Evolutionary conservation across 148 eudicot species (phyloP).

Genomic region (Fallopia convolvulus): DNA sequence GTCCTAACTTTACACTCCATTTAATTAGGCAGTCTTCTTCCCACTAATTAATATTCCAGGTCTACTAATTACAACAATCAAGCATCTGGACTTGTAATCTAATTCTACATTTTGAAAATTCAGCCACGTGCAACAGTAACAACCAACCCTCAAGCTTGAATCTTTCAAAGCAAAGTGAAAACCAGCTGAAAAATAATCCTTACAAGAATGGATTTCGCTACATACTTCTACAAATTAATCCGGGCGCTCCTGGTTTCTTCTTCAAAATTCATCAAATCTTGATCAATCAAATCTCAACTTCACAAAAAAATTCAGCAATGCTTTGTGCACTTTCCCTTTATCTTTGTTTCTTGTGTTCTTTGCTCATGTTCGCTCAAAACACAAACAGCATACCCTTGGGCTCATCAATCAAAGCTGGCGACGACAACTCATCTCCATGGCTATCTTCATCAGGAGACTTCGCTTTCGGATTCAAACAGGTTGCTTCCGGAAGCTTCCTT

Average conservation of each 20-base stretch:
- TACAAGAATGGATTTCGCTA: not conserved
- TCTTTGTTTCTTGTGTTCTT: not conserved
- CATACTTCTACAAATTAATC: too few species aligned
- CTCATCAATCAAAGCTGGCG: not conserved
- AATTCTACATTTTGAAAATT: too few species aligned
- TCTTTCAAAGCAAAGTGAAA: not conserved
- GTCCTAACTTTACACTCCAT: too few species aligned
- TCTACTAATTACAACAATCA: too few species aligned
- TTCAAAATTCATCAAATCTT: not conserved
- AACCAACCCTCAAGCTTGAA: not conserved
- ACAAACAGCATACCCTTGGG: not conserved
- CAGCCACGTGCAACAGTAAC: too few species aligned
- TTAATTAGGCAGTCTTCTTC: too few species aligned
- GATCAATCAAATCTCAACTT: not conserved
- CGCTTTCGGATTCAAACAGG: conserved; percentile 10
- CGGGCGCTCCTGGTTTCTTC: too few species aligned
- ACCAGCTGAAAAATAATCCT: not conserved
- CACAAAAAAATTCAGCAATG: not conserved
- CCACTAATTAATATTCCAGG: too few species aligned
- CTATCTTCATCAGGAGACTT: conserved; percentile 13
- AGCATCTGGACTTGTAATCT: too few species aligned
- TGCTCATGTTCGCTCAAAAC: not conserved
- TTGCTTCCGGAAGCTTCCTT: not conserved
- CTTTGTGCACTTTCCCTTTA: not conserved
- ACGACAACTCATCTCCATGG: not conserved